These are phyloP conservation scores for Neurospora hispaniola DNA, from an alignment of 495 filamentous ascomycete species.

Conservation along the genomic window DNA sequence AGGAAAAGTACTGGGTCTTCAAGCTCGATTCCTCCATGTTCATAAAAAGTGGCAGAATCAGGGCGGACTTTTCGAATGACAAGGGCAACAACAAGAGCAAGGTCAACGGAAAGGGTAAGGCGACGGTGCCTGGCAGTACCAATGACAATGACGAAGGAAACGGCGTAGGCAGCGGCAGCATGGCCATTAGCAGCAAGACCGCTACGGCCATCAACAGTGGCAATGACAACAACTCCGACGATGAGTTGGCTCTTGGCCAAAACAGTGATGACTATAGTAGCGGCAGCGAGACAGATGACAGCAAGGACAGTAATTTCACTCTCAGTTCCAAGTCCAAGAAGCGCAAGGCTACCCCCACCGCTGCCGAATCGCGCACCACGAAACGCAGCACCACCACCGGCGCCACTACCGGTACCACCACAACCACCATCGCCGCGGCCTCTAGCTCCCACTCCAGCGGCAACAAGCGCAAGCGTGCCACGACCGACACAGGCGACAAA, in stretches of 20 bases:
- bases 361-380: too few species aligned
- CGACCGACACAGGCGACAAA: background rate
- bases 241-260: background rate
- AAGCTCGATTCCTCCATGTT: background rate
- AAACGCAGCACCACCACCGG: too few species aligned
- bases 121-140: background rate
- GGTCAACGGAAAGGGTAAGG: background rate
- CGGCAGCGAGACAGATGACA: background rate
- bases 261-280: background rate
- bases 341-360: background rate
- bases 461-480: background rate
- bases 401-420: too few species aligned
- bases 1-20: background rate
- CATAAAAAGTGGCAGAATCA: background rate
- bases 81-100: background rate
- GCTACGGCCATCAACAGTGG: background rate
- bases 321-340: background rate
- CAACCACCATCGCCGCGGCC: background rate
- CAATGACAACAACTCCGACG: background rate
- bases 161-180: background rate
- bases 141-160: background rate
- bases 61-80: fast-evolving
- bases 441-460: background rate
- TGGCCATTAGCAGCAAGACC: background rate
- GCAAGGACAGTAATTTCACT: background rate